Base-by-base conservation (phyloP, 148 eudicot genomes). In the Rhododendron griersonianum region DNA sequence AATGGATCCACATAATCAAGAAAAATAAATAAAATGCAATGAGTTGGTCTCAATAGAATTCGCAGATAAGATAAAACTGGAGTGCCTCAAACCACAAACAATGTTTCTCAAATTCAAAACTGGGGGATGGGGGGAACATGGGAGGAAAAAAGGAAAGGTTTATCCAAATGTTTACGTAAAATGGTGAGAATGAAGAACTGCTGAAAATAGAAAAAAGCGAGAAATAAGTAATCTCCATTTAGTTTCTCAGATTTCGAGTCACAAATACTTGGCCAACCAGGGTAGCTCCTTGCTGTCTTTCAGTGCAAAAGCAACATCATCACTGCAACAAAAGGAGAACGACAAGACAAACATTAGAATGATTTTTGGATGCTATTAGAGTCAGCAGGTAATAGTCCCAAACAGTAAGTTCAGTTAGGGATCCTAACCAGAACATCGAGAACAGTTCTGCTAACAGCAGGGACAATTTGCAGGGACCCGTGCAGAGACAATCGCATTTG, bases 221-320 rank as follows among this genome's bases (percentile, higher is more conserved):
- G 47, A 25, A 28, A 78, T 80, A 57, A 80, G 0, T 19, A 80
- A 25, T 30, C 33, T 50, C 65, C 19, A 10, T 8, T 80, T 11
- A 28, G 30, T 53, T 80, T 37, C 28, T 81, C 10, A 45, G 19
- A 21, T 23, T 33, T 81, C 8, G 39, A 37, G 78, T 86, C 88
- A 95, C 73, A 97, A 73, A 86, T 97, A 95, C 88, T 95, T 95
- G 50, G 95, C 89, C 89, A 97, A 85, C 99, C 99, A 97, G 9
- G 98, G 98, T 53, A 95, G 90, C 87, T 97, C 99, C 91, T 93
- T 89, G 89, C 92, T 90, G 87, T 91, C 98, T 90, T 94, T 97
- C 16, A 97, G 88, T n/a, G 99, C 99, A 89, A 97, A 97, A 61
- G 94, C 84, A 79, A 97, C 98, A 84, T 97, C 99, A 86, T 97